A percentile compares a stretch with the other conserved stretches of the same genome.
Evolutionary conservation across 2,329 filamentous ascomycete species (phyloP).

Genomic region (Zasmidium angulare): DNA sequence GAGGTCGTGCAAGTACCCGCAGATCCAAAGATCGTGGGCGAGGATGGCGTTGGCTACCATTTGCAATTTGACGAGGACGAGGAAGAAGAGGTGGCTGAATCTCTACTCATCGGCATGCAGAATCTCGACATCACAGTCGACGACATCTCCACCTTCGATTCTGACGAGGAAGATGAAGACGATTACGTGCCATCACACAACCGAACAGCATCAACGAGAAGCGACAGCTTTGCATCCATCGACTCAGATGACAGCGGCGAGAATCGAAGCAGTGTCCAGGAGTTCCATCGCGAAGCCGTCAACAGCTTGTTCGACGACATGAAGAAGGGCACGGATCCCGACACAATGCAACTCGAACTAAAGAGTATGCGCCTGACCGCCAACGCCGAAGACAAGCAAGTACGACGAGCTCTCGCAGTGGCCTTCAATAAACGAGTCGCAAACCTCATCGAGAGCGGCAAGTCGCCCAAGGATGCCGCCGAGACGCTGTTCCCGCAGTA

Average conservation of each 20-base stretch:
- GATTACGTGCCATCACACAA: constrained; percentile 46
- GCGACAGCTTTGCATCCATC: constrained; percentile 44
- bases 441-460: constrained; percentile 59
- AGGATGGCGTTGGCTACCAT: constrained; percentile 61
- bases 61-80: constrained; percentile 63
- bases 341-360: constrained; percentile 91
- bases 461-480: constrained; percentile 41
- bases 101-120: constrained; percentile 31
- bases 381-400: constrained; percentile 85
- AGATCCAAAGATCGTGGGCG: constrained; percentile 58
- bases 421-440: constrained; percentile 81
- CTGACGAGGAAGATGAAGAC: constrained; percentile 43
- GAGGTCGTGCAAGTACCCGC: constrained; percentile 34
- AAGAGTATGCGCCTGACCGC: constrained; percentile 88
- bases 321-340: constrained; percentile 66
- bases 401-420: constrained; percentile 80
- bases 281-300: constrained; percentile 86
- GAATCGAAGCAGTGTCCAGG: constrained; percentile 48
- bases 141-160: constrained; percentile 63
- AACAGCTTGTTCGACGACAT: constrained; percentile 84
- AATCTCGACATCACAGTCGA: constrained; percentile 51
- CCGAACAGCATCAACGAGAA: constrained; percentile 29
- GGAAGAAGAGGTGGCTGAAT: constrained; percentile 55
- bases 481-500: constrained; percentile 49
- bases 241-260: constrained; percentile 61